Percentiles rank a stretch among this genome's conserved stretches.
These are phyloP conservation scores for Fusarium pilosicola DNA, from an alignment of 2,329 filamentous ascomycete species.

Conservation along the genomic window DNA sequence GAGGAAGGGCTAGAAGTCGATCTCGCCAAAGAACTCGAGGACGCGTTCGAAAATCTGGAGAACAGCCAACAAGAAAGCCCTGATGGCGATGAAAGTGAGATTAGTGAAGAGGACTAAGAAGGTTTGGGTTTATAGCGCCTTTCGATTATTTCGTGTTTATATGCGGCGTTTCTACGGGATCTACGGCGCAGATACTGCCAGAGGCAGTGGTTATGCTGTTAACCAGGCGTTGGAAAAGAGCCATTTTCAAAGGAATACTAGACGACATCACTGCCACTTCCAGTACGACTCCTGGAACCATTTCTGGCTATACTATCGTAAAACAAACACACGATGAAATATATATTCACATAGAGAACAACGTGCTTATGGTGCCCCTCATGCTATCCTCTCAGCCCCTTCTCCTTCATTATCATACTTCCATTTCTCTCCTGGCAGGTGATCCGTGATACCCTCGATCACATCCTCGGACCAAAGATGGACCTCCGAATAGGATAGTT, in stretches of 20 bases:
- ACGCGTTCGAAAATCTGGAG: slow-evolving; percentile 62
- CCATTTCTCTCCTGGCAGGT: slow-evolving; percentile 45
- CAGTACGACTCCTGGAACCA: not conserved
- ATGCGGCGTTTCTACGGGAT: slow-evolving; percentile 15
- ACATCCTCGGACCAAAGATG: slow-evolving; percentile 58
- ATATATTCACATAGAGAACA: not conserved
- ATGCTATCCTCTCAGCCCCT: slow-evolving; percentile 30
- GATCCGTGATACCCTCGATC: slow-evolving; percentile 61
- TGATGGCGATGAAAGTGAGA: slow-evolving; percentile 69
- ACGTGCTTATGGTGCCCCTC: not conserved
- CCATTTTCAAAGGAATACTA: slow-evolving; percentile 11
- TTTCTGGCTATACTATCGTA: not conserved
- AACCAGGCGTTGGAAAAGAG: slow-evolving; percentile 22
- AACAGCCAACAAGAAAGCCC: slow-evolving; percentile 61
- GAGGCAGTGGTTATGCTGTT: not conserved
- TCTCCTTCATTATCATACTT: slow-evolving; percentile 36
- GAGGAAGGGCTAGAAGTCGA: slow-evolving; percentile 50
- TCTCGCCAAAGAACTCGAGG: slow-evolving; percentile 64
- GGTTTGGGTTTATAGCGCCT: not conserved
- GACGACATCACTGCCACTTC: slow-evolving; percentile 27
- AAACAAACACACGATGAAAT: not conserved
- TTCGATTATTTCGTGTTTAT: not conserved
- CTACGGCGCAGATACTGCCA: not conserved
- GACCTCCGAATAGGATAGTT: slow-evolving; percentile 51
- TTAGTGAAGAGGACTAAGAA: slow-evolving; percentile 71